A percentile compares a stretch with the other conserved stretches of the same genome.
phyloP scores from a whole-genome alignment of 371 early-diverging fungal genomes.

The Rhizopus microsporus region DNA sequence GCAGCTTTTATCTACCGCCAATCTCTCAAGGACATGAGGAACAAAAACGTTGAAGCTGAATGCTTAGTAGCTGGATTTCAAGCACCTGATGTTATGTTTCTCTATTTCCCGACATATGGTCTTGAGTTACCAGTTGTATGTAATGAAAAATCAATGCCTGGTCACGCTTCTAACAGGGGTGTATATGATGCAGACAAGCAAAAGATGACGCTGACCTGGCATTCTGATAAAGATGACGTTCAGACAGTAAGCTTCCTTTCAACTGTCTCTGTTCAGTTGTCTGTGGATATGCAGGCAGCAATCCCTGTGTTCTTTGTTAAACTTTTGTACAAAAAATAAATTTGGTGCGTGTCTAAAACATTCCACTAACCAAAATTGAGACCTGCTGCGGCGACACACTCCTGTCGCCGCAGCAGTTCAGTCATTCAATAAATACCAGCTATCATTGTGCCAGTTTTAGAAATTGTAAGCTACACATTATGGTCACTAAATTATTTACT shows the following conservation, averaged over 20 bases:
- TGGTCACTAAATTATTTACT: conserved; percentile 19
- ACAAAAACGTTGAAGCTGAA: conserved; percentile 4
- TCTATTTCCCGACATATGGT: conserved; percentile 25
- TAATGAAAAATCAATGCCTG: conserved; percentile 15
- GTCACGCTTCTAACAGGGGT: neutral
- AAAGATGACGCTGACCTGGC: conserved; percentile 16
- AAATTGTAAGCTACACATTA: conserved; percentile 1
- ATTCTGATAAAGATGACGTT: neutral
- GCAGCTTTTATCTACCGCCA: conserved; percentile 39
- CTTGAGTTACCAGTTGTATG: conserved; percentile 11
- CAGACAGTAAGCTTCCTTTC: conserved; percentile 13
- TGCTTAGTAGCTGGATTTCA: conserved; percentile 17
- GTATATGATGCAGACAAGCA: conserved; percentile 8
- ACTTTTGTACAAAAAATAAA: neutral
- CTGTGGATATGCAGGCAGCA: conserved; percentile 12
- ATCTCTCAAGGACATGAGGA: conserved; percentile 14
- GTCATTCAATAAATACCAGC: neutral
- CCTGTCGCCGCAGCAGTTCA: neutral
- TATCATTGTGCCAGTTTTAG: neutral
- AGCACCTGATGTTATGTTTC: neutral
- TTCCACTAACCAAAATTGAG: too few species aligned
- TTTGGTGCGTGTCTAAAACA: neutral
- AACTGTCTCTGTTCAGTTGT: conserved; percentile 2
- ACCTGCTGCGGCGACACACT: neutral
- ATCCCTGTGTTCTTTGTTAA: neutral